phyloP scores from a whole-genome alignment of 306 rosid species.

The Datisca glomerata region DNA sequence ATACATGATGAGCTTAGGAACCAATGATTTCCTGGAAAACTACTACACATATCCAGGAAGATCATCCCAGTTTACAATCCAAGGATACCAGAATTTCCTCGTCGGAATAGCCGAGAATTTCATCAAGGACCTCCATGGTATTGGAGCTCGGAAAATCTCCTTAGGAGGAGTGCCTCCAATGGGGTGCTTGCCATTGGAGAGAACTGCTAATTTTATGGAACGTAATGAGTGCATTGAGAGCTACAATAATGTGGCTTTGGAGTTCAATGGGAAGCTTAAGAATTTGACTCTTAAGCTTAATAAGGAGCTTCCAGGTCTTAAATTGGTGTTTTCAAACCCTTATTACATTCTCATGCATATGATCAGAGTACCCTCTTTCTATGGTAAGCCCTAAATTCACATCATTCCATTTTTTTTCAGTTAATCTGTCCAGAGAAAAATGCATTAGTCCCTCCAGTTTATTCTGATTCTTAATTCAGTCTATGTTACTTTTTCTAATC shows the following conservation, averaged over 20 bases:
- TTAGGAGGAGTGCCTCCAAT: slow-evolving; percentile 88
- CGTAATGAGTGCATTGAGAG: slow-evolving; percentile 32
- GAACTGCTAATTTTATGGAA: slow-evolving; percentile 44
- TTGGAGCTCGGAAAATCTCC: slow-evolving; percentile 81
- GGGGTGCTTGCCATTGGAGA: slow-evolving; percentile 92
- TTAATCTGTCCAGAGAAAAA: too few relatives aligned
- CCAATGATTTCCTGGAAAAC: slow-evolving; percentile 84
- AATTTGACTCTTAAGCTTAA: slow-evolving; percentile 32
- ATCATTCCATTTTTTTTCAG: neutral
- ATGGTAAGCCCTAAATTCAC: slow-evolving; percentile 31
- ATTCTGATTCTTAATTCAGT: too few relatives aligned
- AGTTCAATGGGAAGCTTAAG: slow-evolving; percentile 60
- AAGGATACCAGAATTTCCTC: slow-evolving; percentile 43
- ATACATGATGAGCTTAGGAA: slow-evolving; percentile 63
- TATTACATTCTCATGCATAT: slow-evolving; percentile 35
- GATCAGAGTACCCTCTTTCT: slow-evolving; percentile 35
- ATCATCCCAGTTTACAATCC: slow-evolving; percentile 31
- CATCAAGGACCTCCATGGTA: slow-evolving; percentile 37
- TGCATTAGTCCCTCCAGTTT: too few relatives aligned
- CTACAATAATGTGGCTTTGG: slow-evolving; percentile 43
- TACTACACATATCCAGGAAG: slow-evolving; percentile 54
- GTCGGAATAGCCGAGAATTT: slow-evolving; percentile 49
- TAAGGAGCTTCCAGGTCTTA: slow-evolving; percentile 44
- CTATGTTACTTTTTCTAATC: too few relatives aligned
- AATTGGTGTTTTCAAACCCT: slow-evolving; percentile 61